Evolutionary conservation across 2,329 filamentous ascomycete species (phyloP), one percentile per base, ranked within the genome.

Genomic region (Colletotrichum caudatum): DNA sequence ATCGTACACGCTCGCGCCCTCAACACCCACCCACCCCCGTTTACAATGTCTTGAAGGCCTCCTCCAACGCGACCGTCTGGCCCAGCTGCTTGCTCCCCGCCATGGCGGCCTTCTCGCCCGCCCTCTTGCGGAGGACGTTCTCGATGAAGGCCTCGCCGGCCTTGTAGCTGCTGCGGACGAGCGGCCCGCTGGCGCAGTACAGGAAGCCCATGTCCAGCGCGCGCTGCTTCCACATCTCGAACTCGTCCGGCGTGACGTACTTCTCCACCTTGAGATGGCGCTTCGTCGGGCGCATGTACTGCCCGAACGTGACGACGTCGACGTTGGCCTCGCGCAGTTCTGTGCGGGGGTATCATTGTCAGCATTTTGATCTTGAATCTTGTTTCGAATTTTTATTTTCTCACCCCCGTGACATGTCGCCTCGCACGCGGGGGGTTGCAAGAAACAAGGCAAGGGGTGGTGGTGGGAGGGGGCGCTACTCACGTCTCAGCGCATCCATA

Each of bases 281-380:
- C 87, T 98, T 99, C 5, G 96, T 99, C 1, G 96, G 96, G 14
- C 95, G 93, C 96, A 99, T 99, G 85, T 99, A 99, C 85, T 99
- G 96, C n/a, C 96, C 96, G 76, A 99, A 99, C 0, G 96, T 99
- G 69, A 99, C 94, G 16, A 99, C 94, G 76, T 99, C 96, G 57
- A 98, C 95, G 72, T 93, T 86, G 69, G 90, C 88, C 75, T 91
- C 91, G 69, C 96, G 89, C 16, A 99, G 88, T 51, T 74, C 73
- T 74, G 62, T 44, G 11, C 8, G 33, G 46, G 18, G 4, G 6
- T 1, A 23, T 39, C 5, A 9, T 9, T 9, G 35, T 57, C n/a
- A 57, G 54, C 54, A 57, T 57, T 4, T 18, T 11, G 44, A 5
- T 9, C 12, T 11, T 18, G 11, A 29, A 7, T 44, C 9, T 44